A percentile compares a stretch with the other conserved stretches of the same genome.
These are phyloP conservation scores for Astrothelium subdiscretum DNA, from an alignment of 495 filamentous ascomycete species.

Conservation along the genomic window DNA sequence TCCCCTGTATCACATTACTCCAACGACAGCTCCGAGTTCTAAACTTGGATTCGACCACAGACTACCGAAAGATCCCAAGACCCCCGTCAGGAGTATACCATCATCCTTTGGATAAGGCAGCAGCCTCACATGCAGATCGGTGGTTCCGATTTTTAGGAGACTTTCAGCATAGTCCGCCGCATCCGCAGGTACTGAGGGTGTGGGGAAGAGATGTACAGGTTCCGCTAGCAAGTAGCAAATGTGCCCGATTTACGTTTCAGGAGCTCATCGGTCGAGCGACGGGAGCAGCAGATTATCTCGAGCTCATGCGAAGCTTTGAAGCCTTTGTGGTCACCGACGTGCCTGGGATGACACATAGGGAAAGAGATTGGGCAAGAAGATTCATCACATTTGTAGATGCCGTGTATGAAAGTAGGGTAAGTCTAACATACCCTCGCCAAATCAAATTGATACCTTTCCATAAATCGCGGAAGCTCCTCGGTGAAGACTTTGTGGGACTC, in stretches of 20 bases:
- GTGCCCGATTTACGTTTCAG: conserved; percentile 80
- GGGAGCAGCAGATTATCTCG: conserved; percentile 88
- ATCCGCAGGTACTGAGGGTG: conserved; percentile 65
- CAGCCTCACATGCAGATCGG: conserved; percentile 69
- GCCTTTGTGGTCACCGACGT: conserved; percentile 86
- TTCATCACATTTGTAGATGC: conserved; percentile 98
- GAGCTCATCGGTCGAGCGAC: conserved; percentile 81
- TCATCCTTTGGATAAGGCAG: conserved; percentile 69
- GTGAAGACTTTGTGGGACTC: neutral
- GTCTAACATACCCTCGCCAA: neutral
- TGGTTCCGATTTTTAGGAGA: conserved; percentile 95
- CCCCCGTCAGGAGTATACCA: conserved; percentile 89
- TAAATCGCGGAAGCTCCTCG: no score
- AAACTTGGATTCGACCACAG: conserved; percentile 87
- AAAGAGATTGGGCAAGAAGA: conserved; percentile 78
- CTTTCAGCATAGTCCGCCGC: conserved; percentile 62
- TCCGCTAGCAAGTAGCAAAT: conserved; percentile 73
- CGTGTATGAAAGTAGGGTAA: conserved; percentile 56
- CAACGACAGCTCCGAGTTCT: conserved; percentile 74
- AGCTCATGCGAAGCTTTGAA: conserved; percentile 81
- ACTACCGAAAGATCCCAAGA: conserved; percentile 93
- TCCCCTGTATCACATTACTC: conserved; percentile 88
- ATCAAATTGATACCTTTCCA: neutral
- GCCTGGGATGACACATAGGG: conserved; percentile 75
- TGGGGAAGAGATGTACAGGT: conserved; percentile 90